phyloP scores from a whole-genome alignment of 2,329 filamentous ascomycete species.

The Ceratocystis huliohia region DNA sequence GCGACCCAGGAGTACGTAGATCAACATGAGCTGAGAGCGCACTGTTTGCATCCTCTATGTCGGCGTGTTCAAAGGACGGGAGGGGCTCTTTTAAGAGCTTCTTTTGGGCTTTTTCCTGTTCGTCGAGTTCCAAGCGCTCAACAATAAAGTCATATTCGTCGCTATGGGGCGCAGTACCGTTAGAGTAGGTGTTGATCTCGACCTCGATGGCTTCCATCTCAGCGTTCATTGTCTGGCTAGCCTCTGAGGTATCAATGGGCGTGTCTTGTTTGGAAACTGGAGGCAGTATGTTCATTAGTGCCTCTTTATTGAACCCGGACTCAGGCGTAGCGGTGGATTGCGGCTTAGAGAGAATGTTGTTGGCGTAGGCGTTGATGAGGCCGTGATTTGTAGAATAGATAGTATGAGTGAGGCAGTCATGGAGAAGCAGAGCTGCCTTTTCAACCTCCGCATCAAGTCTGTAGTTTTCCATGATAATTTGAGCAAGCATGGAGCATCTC shows the following conservation, averaged over 20 bases:
- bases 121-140: neutral
- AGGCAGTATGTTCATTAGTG: neutral
- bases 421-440: slow-evolving; percentile 28
- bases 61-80: neutral
- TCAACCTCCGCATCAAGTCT: slow-evolving; percentile 29
- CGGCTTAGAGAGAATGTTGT: neutral
- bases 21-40: neutral
- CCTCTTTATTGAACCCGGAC: neutral
- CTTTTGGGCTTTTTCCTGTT: neutral
- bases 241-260: neutral
- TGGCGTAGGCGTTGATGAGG: slow-evolving; percentile 4
- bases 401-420: neutral
- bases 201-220: slow-evolving; percentile 9
- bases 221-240: slow-evolving; percentile 24
- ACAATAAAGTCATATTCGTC: slow-evolving; percentile 12
- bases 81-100: neutral
- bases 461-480: slow-evolving; percentile 17
- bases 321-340: neutral
- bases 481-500: neutral
- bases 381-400: slow-evolving; percentile 30
- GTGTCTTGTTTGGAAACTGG: neutral
- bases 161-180: neutral
- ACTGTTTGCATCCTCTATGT: slow-evolving; percentile 12
- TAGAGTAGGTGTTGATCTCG: slow-evolving; percentile 10
- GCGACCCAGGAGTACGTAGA: neutral